Base-by-base conservation (phyloP, 768 basidiomycete genomes). In the Pluteus cervinus region DNA sequence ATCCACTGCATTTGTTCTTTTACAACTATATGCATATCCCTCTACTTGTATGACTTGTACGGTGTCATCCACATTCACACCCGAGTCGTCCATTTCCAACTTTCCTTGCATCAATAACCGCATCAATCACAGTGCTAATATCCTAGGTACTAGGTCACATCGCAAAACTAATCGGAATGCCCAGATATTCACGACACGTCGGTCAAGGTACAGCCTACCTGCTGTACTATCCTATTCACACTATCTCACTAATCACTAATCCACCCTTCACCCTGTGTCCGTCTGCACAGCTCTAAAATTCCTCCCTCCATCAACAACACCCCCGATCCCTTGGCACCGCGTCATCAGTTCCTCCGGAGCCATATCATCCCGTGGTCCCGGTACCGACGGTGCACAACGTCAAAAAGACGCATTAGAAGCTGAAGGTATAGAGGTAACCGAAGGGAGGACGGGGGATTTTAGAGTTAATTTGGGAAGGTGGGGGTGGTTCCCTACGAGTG, bases 351-450 rank as follows among this genome's bases (percentile, higher is more conserved):
- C 85, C 0, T 69, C 79, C 0, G 87, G 88, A 1, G 60, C 67
- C 1, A 84, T 87, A 46, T 88, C 88, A 2, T 90, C 87, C 5
- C 72, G 91, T 29, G 89, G 86, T 0, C 87, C 90, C 3, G 84
- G 80, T 3, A 91, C 91, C 3, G 63, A 73, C 26, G 89, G 88
- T 2, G 89, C 89, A 1, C 73, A 72, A 30, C 63, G 76, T 1
- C 91, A 96, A 53, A 65, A 76, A 12, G 78, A 82, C n/a, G 79
- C 71, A 2, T 70, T 96, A 10, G 75, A 80, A 41, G 79, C 75
- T 0, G 91, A 93, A 56, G 88, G 86, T 3, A 73, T 93, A n/a
- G 77, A 86, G 35, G 88, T 93, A 14, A 67, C 52, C 3, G 61
- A 58, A 2, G 70, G 76, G 14, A 65, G 71, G 46, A 69, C 65